A percentile compares a stretch with the other conserved stretches of the same genome.
Evolutionary conservation across 2,329 filamentous ascomycete species (phyloP).

Genomic region (Colletotrichum orbiculare): DNA sequence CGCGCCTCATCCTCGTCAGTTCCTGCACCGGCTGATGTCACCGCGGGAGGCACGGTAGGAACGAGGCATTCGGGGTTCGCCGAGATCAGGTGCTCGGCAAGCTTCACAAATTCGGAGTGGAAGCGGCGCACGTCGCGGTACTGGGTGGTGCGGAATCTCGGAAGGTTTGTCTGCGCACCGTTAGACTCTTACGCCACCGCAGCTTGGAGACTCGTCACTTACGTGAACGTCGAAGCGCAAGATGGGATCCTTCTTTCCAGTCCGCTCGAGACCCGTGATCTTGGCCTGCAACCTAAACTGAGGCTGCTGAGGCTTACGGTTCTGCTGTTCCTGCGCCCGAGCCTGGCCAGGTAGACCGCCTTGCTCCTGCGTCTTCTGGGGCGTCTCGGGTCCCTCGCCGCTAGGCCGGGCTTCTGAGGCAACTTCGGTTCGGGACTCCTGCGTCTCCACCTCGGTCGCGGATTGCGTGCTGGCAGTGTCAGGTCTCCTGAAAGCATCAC

Average conservation of each 20-base stretch:
- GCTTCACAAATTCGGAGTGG: constrained; percentile 94
- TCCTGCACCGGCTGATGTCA: constrained; percentile 92
- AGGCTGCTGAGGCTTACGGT: constrained; percentile 70
- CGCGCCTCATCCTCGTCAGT: constrained; percentile 95
- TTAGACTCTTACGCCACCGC: constrained; percentile 12
- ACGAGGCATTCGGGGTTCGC: constrained; percentile 97
- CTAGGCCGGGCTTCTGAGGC: constrained; percentile 33
- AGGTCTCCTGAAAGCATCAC: constrained; percentile 56
- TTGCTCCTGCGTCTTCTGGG: constrained; percentile 41
- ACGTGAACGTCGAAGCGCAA: constrained; percentile 97
- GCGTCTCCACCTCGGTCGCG: constrained; percentile 53
- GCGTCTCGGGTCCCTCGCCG: constrained; percentile 38
- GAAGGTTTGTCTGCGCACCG: constrained; percentile 86
- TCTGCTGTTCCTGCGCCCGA: constrained; percentile 54
- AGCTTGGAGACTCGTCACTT: constrained; percentile 49
- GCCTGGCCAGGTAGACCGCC: constrained; percentile 38
- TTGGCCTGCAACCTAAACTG: constrained; percentile 92
- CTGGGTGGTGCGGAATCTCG: constrained; percentile 96
- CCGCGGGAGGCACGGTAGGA: constrained; percentile 91
- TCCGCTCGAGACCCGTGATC: constrained; percentile 91
- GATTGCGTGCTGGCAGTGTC: constrained; percentile 59
- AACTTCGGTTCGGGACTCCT: constrained; percentile 46
- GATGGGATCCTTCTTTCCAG: constrained; percentile 94
- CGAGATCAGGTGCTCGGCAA: constrained; percentile 95
- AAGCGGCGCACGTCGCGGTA: constrained; percentile 96